Base-by-base conservation (phyloP, 2,329 filamentous ascomycete species). In the Alternaria gaisen region DNA sequence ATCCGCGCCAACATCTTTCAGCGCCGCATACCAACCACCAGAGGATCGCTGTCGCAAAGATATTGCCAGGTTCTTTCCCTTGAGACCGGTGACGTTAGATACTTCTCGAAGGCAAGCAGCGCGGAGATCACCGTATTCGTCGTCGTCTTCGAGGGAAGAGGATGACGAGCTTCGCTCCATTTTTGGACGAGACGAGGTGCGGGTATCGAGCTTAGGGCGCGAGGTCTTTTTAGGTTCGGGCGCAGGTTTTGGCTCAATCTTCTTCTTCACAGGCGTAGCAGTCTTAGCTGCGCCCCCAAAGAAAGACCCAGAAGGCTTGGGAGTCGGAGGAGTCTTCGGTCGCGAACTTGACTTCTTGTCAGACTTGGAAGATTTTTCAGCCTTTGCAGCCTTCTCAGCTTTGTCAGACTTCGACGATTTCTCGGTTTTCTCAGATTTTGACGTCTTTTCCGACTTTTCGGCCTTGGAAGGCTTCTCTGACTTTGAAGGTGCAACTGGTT, bases 1-100 rank as follows among this genome's bases (percentile, higher is more conserved):
- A 47, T 72, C 71, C 9, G 65, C 63, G n/a, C 60, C 58, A 16
- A 58, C 28, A 20, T 74, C 71, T 41, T 74, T 74, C 9, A 74
- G 58, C 3, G 71, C 71, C 0, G 66, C 71, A 51, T 74, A 74
- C 69, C 70, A 74, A 11, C 60, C 62, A 16, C 66, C 66, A 1
- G 42, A 60, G 24, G 68, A 72, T 3, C 68, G 65, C 44, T 74
- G 68, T 47, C 68, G 68, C 34, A 69, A 51, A 8, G 64, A 64
- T 22, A 74, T 56, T 0, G 69, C 62, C 3, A 74, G 66, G 18
- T 60, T 64, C 18, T 67, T 64, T 9, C 69, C 71, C n/a, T 68
- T 63, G 9, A 74, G 63, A 1, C 67, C 71, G 0, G 70, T 72
- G 10, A 73, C 58, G 28, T 65, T 67, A 6, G 43, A 51, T 18